Evolutionary conservation across 2,329 filamentous ascomycete species (phyloP).

Genomic region (Zopfia rhizophila): DNA sequence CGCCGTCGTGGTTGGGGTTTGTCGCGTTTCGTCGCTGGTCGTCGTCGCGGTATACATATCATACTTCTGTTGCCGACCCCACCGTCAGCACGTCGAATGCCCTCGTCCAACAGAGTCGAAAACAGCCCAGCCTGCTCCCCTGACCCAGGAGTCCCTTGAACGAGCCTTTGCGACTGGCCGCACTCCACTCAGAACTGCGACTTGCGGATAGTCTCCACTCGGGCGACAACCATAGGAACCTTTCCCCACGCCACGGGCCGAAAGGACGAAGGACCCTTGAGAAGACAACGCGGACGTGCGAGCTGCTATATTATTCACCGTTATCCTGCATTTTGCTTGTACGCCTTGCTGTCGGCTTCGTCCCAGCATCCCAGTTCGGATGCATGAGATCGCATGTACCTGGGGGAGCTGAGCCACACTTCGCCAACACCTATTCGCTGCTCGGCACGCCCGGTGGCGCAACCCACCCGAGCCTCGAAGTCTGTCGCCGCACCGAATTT

Average conservation of each 20-base stretch:
- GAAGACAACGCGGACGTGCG: slow-evolving; percentile 35
- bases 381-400: slow-evolving; percentile 14
- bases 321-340: slow-evolving; percentile 32
- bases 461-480: slow-evolving; percentile 26
- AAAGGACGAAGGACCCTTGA: slow-evolving; percentile 36
- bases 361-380: slow-evolving; percentile 29
- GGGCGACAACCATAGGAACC: slow-evolving; percentile 37
- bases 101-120: slow-evolving; percentile 40
- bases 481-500: slow-evolving; percentile 42
- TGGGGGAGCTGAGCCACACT: slow-evolving; percentile 40
- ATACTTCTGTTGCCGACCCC: slow-evolving; percentile 34
- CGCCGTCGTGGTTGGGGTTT: slow-evolving; percentile 30
- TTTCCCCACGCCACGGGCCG: slow-evolving; percentile 38
- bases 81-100: slow-evolving; percentile 29
- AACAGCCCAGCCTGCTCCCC: slow-evolving; percentile 21
- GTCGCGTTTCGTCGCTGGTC: slow-evolving; percentile 35
- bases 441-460: slow-evolving; percentile 40
- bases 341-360: slow-evolving; percentile 39
- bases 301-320: slow-evolving; percentile 40
- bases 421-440: slow-evolving; percentile 40
- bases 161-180: slow-evolving; percentile 31
- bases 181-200: slow-evolving; percentile 35
- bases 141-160: slow-evolving; percentile 31
- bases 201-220: slow-evolving; percentile 42
- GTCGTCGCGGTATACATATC: slow-evolving; percentile 45